Conservation (phyloP, 1,284 basidiomycete genomes). For the Leccinum insolens region DNA sequence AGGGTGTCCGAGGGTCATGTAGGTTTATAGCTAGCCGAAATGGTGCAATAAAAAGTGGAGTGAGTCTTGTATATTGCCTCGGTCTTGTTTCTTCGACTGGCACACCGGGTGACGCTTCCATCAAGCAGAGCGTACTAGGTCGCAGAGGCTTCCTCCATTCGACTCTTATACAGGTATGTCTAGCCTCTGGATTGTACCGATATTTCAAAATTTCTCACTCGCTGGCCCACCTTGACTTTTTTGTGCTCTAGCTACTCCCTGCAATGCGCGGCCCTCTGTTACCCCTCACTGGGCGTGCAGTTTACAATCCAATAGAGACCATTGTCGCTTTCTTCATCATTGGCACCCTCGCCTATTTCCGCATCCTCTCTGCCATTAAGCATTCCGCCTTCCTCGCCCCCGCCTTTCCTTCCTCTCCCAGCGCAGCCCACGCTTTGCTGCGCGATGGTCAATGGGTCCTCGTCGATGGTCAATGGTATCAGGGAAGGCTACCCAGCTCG, state of each 20-base stretch:
- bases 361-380: constrained; percentile 85
- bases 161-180: neutral
- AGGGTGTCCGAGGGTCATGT: constrained; percentile 27
- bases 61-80: constrained; percentile 19
- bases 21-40: constrained; percentile 19
- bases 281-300: constrained; percentile 66
- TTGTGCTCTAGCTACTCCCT: neutral
- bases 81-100: neutral
- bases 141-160: neutral
- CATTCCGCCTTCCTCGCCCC: constrained; percentile 70
- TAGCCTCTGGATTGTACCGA: neutral
- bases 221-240: neutral
- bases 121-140: neutral
- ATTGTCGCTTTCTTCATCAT: constrained; percentile 88
- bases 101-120: neutral
- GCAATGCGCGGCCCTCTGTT: constrained; percentile 58
- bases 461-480: constrained; percentile 54
- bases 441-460: constrained; percentile 57
- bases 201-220: neutral
- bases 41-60: constrained; percentile 31
- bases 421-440: constrained; percentile 56
- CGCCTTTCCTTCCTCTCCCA: constrained; percentile 46
- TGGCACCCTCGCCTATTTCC: constrained; percentile 91
- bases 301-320: constrained; percentile 77
- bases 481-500: constrained; percentile 36